Evolutionary conservation across 73 alveolate species (phyloP).

Genomic region (Urostyla sp.): DNA sequence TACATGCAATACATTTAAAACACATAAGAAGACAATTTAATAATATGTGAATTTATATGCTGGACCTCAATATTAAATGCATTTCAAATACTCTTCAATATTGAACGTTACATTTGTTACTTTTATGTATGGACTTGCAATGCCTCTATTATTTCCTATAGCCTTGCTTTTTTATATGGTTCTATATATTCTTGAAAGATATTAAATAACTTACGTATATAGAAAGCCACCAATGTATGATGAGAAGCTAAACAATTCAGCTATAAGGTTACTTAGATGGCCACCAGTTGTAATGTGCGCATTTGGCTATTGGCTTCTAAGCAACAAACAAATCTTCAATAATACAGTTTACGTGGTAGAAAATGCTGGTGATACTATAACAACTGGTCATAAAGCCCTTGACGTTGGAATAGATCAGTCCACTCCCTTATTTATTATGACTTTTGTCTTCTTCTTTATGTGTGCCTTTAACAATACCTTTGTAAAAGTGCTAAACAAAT

Average conservation of each 20-base stretch:
- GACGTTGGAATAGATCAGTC: constrained; percentile 22
- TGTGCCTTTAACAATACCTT: constrained; percentile 2
- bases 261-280: constrained; percentile 45
- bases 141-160: constrained; percentile 62
- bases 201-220: constrained; percentile 49
- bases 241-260: constrained; percentile 53
- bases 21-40: constrained; percentile 53
- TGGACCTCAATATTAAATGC: constrained; percentile 65
- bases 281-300: constrained; percentile 21
- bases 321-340: constrained; percentile 45
- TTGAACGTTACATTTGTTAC: constrained; percentile 58
- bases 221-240: constrained; percentile 68
- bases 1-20: constrained; percentile 3
- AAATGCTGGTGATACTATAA: constrained; percentile 7
- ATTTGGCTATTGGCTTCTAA: constrained; percentile 58
- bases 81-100: constrained; percentile 60
- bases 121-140: constrained; percentile 62
- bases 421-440: constrained; percentile 38
- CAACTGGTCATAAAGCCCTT: neutral
- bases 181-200: constrained; percentile 40
- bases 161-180: constrained; percentile 49
- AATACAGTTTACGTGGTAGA: constrained; percentile 10
- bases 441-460: constrained; percentile 1
- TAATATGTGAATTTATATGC: constrained; percentile 62
- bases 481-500: neutral